phyloP scores from a whole-genome alignment of 371 early-diverging fungal genomes.

The Syncephalastrum racemosum region DNA sequence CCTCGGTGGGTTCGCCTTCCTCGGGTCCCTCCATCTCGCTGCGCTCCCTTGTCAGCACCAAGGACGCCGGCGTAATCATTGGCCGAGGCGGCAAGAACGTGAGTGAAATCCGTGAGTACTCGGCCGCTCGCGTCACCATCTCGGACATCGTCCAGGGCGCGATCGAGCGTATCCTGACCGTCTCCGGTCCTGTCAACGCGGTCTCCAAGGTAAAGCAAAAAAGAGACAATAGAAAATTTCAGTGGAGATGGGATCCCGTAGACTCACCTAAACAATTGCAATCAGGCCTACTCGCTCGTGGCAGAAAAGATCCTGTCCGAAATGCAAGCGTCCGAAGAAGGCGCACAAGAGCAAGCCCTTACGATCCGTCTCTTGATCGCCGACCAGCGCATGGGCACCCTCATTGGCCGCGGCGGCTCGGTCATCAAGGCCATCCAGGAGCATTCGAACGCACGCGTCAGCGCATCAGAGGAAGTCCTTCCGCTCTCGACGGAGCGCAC shows the following conservation, averaged over 20 bases:
- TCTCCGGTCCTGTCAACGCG: conserved; percentile 69
- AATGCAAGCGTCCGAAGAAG: conserved; percentile 26
- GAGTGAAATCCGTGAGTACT: conserved; percentile 73
- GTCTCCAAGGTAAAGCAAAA: conserved; percentile 67
- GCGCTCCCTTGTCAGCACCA: conserved; percentile 76
- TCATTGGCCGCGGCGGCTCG: conserved; percentile 89
- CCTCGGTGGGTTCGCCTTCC: neutral
- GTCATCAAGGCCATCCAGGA: conserved; percentile 90
- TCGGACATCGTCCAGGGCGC: conserved; percentile 79
- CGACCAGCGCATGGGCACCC: conserved; percentile 78
- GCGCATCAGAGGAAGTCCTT: conserved; percentile 76
- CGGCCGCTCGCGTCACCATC: conserved; percentile 77
- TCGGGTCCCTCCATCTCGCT: conserved; percentile 35
- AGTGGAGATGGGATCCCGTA: neutral
- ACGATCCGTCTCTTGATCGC: conserved; percentile 75
- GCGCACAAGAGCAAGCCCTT: conserved; percentile 38
- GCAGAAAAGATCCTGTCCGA: conserved; percentile 68
- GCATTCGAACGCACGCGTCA: conserved; percentile 79
- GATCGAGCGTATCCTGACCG: conserved; percentile 72
- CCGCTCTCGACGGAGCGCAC: conserved; percentile 80
- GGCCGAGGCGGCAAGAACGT: conserved; percentile 83
- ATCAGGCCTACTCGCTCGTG: conserved; percentile 70
- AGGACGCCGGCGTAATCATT: conserved; percentile 85
- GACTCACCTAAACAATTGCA: neutral
- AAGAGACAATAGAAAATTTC: too few species aligned